A percentile compares a stretch with the other conserved stretches of the same genome.
These are phyloP conservation scores for Lactarius deliciosus DNA, from an alignment of 768 basidiomycete species.

Conservation along the genomic window DNA sequence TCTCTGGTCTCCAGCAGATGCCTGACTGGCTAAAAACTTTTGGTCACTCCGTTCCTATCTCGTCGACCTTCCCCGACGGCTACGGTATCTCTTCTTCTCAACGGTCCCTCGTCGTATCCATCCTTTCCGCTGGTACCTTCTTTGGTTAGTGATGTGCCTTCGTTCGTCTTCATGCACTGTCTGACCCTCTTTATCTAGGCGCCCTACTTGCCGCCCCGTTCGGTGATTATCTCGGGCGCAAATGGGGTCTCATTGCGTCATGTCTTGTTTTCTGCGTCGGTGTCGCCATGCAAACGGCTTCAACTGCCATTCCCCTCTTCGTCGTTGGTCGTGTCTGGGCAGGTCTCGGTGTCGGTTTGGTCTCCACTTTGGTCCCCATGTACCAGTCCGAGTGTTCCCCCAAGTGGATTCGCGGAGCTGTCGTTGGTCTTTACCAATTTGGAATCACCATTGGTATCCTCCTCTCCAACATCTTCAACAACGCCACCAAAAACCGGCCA, in stretches of 20 bases:
- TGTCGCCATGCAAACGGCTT: constrained; percentile 63
- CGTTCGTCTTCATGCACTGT: not conserved
- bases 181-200: constrained; percentile 34
- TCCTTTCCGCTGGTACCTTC: constrained; percentile 88
- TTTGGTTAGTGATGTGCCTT: constrained; percentile 43
- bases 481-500: constrained; percentile 25
- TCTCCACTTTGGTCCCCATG: constrained; percentile 60
- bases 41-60: constrained; percentile 37
- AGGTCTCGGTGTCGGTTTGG: constrained; percentile 36
- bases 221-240: constrained; percentile 56
- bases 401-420: constrained; percentile 20
- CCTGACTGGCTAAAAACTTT: constrained; percentile 55
- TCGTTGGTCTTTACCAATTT: constrained; percentile 80
- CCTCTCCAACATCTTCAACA: constrained; percentile 12
- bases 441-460: constrained; percentile 29
- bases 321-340: constrained; percentile 38
- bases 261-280: constrained; percentile 58
- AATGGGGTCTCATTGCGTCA: constrained; percentile 47
- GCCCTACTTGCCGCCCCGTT: constrained; percentile 53
- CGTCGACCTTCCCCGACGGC: constrained; percentile 22
- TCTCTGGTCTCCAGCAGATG: constrained; percentile 75
- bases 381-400: constrained; percentile 58
- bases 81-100: constrained; percentile 43
- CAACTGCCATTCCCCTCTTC: constrained; percentile 54
- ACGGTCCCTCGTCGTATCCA: constrained; percentile 57